These are phyloP conservation scores for Penicillium sp. DNA, from an alignment of 2,329 filamentous ascomycete genomes.

Conservation along the genomic window DNA sequence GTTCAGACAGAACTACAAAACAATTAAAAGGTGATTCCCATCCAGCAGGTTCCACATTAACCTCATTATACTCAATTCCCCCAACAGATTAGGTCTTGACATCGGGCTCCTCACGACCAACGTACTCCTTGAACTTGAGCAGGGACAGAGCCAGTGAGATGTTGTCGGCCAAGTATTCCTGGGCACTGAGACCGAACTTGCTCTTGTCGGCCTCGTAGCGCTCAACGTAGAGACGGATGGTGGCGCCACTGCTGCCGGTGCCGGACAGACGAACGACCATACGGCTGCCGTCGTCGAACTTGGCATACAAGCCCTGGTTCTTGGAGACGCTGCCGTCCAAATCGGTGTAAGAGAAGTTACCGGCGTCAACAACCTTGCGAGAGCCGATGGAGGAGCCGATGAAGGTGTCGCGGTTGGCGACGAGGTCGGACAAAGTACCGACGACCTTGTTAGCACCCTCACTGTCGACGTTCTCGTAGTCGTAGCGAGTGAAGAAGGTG, in stretches of 20 bases:
- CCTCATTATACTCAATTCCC: background rate
- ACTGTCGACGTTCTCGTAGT: constrained; percentile 93
- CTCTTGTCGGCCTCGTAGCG: constrained; percentile 83
- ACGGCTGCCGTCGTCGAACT: constrained; percentile 91
- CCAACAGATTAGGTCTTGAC: constrained; percentile 75
- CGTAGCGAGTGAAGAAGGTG: constrained; percentile 98
- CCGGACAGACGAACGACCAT: constrained; percentile 94
- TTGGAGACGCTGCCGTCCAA: constrained; percentile 95
- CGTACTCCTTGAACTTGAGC: constrained; percentile 89
- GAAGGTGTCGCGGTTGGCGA: constrained; percentile 72
- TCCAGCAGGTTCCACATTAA: constrained; percentile 25
- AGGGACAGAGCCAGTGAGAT: constrained; percentile 82
- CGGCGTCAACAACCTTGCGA: constrained; percentile 83
- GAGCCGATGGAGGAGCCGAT: constrained; percentile 79
- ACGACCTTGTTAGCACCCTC: constrained; percentile 91
- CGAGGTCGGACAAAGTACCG: constrained; percentile 74
- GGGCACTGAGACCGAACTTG: constrained; percentile 78
- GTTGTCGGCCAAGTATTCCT: constrained; percentile 90
- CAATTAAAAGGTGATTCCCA: constrained; percentile 22
- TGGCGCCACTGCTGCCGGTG: constrained; percentile 91
- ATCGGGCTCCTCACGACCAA: constrained; percentile 89
- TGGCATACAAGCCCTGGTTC: constrained; percentile 93
- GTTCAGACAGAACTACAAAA: constrained; percentile 12
- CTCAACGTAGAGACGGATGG: constrained; percentile 96
- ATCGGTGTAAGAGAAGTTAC: constrained; percentile 97